These are phyloP conservation scores for Nymphaea thermarum DNA, from an alignment of 164 flowering plant species.

Conservation along the genomic window DNA sequence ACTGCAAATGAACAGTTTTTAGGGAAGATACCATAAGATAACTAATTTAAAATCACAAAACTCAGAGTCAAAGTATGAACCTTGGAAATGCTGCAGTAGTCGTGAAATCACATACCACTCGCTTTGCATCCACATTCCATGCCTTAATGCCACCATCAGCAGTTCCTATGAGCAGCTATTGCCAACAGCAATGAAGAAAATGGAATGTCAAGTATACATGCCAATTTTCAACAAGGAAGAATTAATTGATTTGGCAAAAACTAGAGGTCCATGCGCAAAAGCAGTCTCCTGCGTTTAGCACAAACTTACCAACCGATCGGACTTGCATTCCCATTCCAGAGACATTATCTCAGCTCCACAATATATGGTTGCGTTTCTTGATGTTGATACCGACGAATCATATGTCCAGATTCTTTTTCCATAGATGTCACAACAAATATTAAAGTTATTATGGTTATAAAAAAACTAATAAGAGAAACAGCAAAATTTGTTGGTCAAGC, in stretches of 20 bases:
- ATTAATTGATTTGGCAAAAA: too few relatives aligned
- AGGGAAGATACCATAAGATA: background rate
- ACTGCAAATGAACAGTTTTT: slow-evolving; percentile 28
- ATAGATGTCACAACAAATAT: too few relatives aligned
- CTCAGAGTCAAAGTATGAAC: slow-evolving; percentile 13
- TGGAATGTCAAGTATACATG: slow-evolving; percentile 1
- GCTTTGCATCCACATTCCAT: slow-evolving; percentile 98
- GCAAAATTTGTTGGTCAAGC: background rate
- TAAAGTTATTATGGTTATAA: background rate
- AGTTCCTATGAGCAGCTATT: slow-evolving; percentile 92
- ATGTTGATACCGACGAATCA: slow-evolving; percentile 65
- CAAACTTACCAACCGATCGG: slow-evolving; percentile 72
- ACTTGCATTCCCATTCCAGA: slow-evolving; percentile 96
- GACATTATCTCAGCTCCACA: slow-evolving; percentile 93
- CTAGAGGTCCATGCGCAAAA: too few relatives aligned
- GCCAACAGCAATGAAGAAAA: slow-evolving; percentile 23
- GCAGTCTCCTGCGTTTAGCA: background rate
- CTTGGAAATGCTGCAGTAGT: slow-evolving; percentile 70
- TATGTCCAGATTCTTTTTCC: slow-evolving; percentile 83
- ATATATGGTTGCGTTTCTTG: slow-evolving; percentile 93
- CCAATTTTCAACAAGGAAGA: background rate
- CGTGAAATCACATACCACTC: slow-evolving; percentile 90
- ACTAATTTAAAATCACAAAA: too few relatives aligned
- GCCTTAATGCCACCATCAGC: slow-evolving; percentile 93
- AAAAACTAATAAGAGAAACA: too few relatives aligned